Conservation (phyloP, 371 early-diverging fungal species). For the Gilbertella persicaria region DNA sequence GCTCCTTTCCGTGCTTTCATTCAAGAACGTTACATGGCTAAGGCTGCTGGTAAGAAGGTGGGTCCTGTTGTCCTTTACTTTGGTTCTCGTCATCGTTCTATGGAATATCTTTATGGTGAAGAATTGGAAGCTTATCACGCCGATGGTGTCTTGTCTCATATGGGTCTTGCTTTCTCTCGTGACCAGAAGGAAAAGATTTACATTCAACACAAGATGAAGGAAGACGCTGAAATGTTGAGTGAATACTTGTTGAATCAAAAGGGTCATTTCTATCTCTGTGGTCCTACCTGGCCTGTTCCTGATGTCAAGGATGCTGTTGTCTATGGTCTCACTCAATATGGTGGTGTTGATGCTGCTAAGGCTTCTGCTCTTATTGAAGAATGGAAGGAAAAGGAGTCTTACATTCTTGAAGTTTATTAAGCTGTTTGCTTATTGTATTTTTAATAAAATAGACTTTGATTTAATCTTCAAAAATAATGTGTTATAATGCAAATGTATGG, state of each 20-base stretch:
- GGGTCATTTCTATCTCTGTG: conserved; percentile 93
- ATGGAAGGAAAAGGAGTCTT: conserved; percentile 90
- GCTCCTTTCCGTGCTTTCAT: conserved; percentile 97
- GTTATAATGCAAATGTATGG: too few relatives aligned
- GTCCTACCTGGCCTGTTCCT: conserved; percentile 93
- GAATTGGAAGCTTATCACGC: conserved; percentile 90
- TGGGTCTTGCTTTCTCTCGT: conserved; percentile 91
- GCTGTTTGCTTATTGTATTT: background rate
- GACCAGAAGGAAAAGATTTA: conserved; percentile 93
- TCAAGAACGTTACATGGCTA: conserved; percentile 84
- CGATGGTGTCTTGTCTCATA: conserved; percentile 81
- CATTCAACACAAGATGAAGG: conserved; percentile 92
- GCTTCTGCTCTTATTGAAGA: conserved; percentile 80
- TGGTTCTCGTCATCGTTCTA: conserved; percentile 89
- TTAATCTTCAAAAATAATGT: too few relatives aligned
- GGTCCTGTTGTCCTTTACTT: conserved; percentile 94
- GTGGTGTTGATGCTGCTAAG: conserved; percentile 59
- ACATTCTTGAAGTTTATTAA: conserved; percentile 91
- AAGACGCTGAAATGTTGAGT: conserved; percentile 75
- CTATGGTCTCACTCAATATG: conserved; percentile 65
- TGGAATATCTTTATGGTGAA: conserved; percentile 94
- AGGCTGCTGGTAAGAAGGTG: conserved; percentile 74
- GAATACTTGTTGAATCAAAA: conserved; percentile 72
- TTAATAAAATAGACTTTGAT: background rate
- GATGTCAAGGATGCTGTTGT: conserved; percentile 94